Base-by-base conservation (phyloP, 352 stramenopile genomes). In the Phytophthora pseudosyringae region DNA sequence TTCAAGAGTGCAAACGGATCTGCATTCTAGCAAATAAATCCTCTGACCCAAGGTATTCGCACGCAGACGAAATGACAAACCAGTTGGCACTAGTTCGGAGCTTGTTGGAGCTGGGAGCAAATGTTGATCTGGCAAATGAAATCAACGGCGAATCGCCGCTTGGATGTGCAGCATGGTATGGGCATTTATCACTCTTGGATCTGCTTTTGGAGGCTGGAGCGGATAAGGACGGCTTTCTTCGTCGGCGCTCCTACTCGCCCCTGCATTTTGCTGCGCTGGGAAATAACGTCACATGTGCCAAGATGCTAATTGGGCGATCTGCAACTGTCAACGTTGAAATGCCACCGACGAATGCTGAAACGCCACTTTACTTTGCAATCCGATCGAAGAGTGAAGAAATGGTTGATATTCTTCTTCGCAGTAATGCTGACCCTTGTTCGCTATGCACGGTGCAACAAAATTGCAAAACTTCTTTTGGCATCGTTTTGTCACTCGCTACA, bases 1-100 rank as follows among this genome's bases (percentile, higher is more conserved):
- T 90, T 7, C 73, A 80, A 59, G 79, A 90, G 21, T 90, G 81
- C 51, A 88, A 88, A 54, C 76, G 77, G 1, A 53, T 88, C 28
- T 87, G 81, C 45, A 16, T 40, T 4, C 3, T 36, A 50, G 18
- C 16, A 8, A 63, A 44, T 4, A 33, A 28, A 8, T 36, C 13
- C 9, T 53, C 16, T 16, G 16, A 47, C 38, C 7, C 13, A 28
- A 25, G 9, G 21, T n/a, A 26, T 35, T 21, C 6, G 4, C 29
- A n/a, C 11, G 32, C 31, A 38, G 38, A 65, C 2, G 58, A 67
- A 15, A 32, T n/a, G 6, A 47, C 51, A 5, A 64, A 52, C 1
- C 51, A 75, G 4, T 59, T 90, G 10, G 75, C 73, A 21, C 53
- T 90, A 11, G 49, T 86, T 40, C 70, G 77, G 6, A 67, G 53